Evolutionary conservation across 2,329 filamentous ascomycete genomes (phyloP).

Genomic region (Diaporthe caulivora): DNA sequence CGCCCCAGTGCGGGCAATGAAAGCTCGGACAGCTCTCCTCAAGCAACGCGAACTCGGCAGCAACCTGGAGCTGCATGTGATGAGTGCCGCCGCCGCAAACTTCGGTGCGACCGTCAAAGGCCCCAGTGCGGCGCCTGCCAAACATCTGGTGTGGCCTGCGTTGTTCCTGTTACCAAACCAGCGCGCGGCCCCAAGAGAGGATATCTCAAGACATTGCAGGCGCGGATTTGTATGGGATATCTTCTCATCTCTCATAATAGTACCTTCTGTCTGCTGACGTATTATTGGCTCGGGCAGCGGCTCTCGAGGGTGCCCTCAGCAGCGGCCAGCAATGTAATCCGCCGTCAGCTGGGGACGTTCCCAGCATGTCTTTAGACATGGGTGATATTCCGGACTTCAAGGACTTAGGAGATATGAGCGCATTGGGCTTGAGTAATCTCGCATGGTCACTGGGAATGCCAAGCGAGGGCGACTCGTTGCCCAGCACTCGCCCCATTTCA

Average conservation of each 20-base stretch:
- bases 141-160: not conserved
- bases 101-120: slow-evolving; percentile 30
- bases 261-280: not conserved
- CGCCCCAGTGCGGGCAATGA: slow-evolving; percentile 12
- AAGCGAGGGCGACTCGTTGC: not conserved
- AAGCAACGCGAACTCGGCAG: slow-evolving; percentile 8
- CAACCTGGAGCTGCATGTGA: slow-evolving; percentile 24
- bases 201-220: slow-evolving; percentile 11
- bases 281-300: not conserved
- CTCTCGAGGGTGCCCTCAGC: slow-evolving; percentile 1
- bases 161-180: not conserved
- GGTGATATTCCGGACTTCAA: not conserved
- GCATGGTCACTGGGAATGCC: slow-evolving; percentile 1
- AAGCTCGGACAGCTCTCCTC: slow-evolving; percentile 5
- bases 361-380: not conserved
- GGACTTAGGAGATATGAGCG: slow-evolving; percentile 9
- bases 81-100: slow-evolving; percentile 31
- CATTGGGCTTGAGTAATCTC: not conserved
- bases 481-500: not conserved
- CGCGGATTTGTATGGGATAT: not conserved
- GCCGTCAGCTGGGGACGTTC: not conserved
- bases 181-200: slow-evolving; percentile 30
- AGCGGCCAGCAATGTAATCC: not conserved
- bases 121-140: slow-evolving; percentile 27
- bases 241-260: too few relatives aligned